Evolutionary conservation across 768 basidiomycete genomes (phyloP), one percentile per base, ranked within the genome.

Genomic region (Phanerochaete sordida): DNA sequence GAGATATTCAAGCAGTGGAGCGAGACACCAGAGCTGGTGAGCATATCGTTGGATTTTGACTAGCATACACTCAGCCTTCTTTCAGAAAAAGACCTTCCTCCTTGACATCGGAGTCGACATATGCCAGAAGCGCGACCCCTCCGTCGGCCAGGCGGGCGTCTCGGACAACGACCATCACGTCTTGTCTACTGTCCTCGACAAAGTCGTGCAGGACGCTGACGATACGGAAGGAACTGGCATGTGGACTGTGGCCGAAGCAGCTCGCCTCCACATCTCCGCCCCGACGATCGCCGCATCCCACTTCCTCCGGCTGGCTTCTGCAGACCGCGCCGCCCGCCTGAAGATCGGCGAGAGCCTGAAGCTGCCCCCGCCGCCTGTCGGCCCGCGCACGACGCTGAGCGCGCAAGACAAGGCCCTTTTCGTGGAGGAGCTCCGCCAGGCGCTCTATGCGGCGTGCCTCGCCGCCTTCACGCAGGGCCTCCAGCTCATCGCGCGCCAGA

Each of bases 401-500:
- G 86, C 86, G 63, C 97, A 95, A 60, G 94, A 98, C 85, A 98
- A 98, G 83, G 81, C 95, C 73, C 90, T 95, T 70, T 98, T 99
- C 79, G 97, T 99, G 73, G 92, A 97, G 72, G 97, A 99, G 75
- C 88, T 99, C 64, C 96, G 98, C 77, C 96, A 98, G 75, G 96
- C 96, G 48, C 82, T 99, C 60, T 98, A 98, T 77, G 97, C 96
- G 52, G 96, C 95, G 68, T 98, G 98, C 83, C 94, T 99, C 75
- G 95, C 97, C 69, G 97, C 95, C 28, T 99, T 98, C 82, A 93
- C 96, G 4, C 97, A 99, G 77, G 97, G 97, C 65, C 98, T 98
- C 83, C 96, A 98, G 87, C 85, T 99, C 70, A 97, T 99, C 49
- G 65, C 67, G 95, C 84, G 97, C 65, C 90, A 98, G 77, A 95